These are phyloP conservation scores for Suhomyces canberraensis DNA, from an alignment of 805 yeast genomes.

Conservation along the genomic window DNA sequence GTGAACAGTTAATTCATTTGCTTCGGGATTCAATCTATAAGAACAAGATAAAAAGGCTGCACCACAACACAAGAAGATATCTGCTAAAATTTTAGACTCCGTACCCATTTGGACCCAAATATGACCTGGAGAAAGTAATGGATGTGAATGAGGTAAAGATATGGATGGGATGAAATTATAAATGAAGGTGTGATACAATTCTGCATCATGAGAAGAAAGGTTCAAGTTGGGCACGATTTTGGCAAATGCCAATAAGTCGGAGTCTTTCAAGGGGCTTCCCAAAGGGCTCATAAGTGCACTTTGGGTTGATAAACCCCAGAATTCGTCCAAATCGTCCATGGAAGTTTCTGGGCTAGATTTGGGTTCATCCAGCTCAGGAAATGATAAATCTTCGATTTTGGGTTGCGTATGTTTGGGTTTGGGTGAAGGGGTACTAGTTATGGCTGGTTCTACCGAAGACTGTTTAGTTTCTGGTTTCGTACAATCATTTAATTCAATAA, in stretches of 20 bases:
- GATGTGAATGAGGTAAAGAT: constrained; percentile 15
- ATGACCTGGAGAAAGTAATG: constrained; percentile 13
- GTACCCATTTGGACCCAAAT: constrained; percentile 46
- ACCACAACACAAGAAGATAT: constrained; percentile 30
- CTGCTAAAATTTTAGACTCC: constrained; percentile 55
- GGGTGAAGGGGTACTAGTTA: background rate
- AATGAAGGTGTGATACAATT: constrained; percentile 12
- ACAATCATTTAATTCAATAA: background rate
- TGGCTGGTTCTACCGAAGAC: background rate
- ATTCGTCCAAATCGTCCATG: background rate
- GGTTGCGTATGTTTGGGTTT: background rate
- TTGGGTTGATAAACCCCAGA: background rate
- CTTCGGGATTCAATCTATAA: constrained; percentile 6
- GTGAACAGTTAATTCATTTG: constrained; percentile 16
- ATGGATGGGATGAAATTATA: constrained; percentile 13
- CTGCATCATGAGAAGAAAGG: constrained; percentile 7
- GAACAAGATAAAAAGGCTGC: constrained; percentile 8
- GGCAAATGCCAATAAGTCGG: constrained; percentile 2
- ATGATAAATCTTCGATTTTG: background rate
- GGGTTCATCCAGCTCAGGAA: background rate
- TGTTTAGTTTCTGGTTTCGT: background rate
- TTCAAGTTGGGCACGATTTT: constrained; percentile 6
- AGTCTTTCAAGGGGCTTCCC: constrained; percentile 2
- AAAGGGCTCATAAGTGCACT: background rate
- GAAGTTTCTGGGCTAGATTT: background rate